Evolutionary conservation across 306 rosid genomes (phyloP).

Genomic region (Nissolia schottii): DNA sequence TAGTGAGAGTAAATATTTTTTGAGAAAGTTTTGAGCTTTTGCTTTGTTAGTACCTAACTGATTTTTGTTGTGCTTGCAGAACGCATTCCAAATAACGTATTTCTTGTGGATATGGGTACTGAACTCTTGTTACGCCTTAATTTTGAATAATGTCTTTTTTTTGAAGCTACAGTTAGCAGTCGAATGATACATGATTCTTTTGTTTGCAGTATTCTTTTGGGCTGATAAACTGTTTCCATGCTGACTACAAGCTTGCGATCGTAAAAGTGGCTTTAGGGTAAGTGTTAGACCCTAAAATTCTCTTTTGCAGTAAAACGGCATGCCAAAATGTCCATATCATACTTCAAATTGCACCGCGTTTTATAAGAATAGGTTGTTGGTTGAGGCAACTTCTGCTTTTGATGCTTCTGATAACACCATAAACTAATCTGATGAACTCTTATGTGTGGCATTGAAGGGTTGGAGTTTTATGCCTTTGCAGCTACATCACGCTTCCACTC

Average conservation of each 20-base stretch:
- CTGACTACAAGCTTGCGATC: constrained; percentile 53
- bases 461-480: constrained; percentile 61
- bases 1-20: neutral
- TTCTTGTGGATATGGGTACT: constrained; percentile 93
- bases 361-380: neutral
- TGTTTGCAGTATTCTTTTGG: constrained; percentile 82
- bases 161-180: neutral
- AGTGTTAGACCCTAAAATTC: constrained; percentile 18
- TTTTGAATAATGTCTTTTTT: neutral
- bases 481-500: constrained; percentile 91
- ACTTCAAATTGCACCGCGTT: neutral
- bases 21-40: neutral
- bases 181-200: neutral
- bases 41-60: constrained; percentile 10
- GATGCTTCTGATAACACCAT: neutral
- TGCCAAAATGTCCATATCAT: neutral
- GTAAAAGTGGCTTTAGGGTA: constrained; percentile 76
- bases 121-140: constrained; percentile 7
- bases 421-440: constrained; percentile 14
- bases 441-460: constrained; percentile 42
- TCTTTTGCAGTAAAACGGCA: neutral
- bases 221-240: constrained; percentile 69
- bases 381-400: neutral
- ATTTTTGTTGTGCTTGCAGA: constrained; percentile 55
- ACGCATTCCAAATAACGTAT: constrained; percentile 88